Percentiles rank a stretch among this genome's conserved stretches.
These are phyloP conservation scores for Alternaria panax DNA, from an alignment of 2,329 filamentous ascomycete species.

Conservation along the genomic window DNA sequence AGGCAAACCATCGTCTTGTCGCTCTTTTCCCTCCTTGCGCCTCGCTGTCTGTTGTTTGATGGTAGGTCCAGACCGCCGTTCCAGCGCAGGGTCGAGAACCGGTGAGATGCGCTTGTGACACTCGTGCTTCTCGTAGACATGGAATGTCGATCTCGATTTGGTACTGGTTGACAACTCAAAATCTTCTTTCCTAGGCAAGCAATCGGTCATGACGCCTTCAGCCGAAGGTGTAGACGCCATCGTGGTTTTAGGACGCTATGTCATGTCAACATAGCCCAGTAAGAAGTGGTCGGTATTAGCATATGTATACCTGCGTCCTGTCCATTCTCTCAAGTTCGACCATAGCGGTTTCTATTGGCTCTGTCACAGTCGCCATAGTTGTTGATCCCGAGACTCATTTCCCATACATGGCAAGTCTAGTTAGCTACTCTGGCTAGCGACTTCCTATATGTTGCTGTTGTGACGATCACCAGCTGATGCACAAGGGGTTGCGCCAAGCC, in stretches of 20 bases:
- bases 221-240: not conserved
- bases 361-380: not conserved
- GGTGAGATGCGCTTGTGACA: conserved; percentile 4
- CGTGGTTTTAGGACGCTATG: not conserved
- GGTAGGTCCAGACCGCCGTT: conserved; percentile 15
- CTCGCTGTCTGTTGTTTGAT: conserved; percentile 19
- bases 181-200: not conserved
- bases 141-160: not conserved
- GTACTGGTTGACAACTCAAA: not conserved
- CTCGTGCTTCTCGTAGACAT: conserved; percentile 1
- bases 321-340: not conserved
- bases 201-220: not conserved
- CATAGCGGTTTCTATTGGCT: not conserved
- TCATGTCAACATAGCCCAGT: not conserved
- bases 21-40: conserved; percentile 15
- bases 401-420: not conserved
- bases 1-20: conserved; percentile 12
- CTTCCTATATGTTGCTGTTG: not conserved
- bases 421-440: not conserved
- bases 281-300: not conserved
- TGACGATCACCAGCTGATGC: not conserved
- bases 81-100: not conserved
- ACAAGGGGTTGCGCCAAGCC: conserved; percentile 19
- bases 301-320: not conserved
- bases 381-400: not conserved